Evolutionary conservation across 2,329 filamentous ascomycete genomes (phyloP).

Genomic region (Ploettnerulaceae sp.): DNA sequence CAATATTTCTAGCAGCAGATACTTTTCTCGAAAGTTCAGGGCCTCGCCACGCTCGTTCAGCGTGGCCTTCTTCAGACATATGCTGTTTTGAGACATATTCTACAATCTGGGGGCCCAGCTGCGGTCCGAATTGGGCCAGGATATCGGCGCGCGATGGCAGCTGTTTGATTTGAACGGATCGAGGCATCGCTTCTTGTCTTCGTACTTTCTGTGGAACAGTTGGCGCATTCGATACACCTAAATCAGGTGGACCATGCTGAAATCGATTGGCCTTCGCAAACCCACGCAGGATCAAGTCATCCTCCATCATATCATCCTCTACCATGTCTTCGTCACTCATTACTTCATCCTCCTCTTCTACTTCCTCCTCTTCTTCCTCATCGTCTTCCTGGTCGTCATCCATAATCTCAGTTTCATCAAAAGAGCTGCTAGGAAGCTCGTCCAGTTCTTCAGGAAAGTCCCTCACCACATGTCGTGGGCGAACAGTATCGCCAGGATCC

Average conservation of each 20-base stretch:
- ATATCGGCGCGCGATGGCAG: slow-evolving; percentile 30
- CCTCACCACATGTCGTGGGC: slow-evolving; percentile 13
- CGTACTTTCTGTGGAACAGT: not conserved
- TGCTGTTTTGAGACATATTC: slow-evolving; percentile 27
- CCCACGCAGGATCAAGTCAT: slow-evolving; percentile 33
- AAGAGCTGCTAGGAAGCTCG: slow-evolving; percentile 10
- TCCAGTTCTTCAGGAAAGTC: slow-evolving; percentile 22
- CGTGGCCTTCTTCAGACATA: slow-evolving; percentile 18
- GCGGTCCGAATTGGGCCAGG: slow-evolving; percentile 29
- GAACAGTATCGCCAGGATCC: slow-evolving; percentile 38
- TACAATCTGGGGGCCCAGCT: slow-evolving; percentile 29
- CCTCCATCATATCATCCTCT: slow-evolving; percentile 32
- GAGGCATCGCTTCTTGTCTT: not conserved
- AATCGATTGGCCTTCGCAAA: slow-evolving; percentile 25
- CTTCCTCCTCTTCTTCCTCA: slow-evolving; percentile 21
- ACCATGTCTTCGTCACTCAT: slow-evolving; percentile 27
- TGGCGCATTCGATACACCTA: slow-evolving; percentile 4
- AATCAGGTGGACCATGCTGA: slow-evolving; percentile 16
- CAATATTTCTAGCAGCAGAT: slow-evolving; percentile 23
- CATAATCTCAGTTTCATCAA: slow-evolving; percentile 27
- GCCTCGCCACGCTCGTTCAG: slow-evolving; percentile 29
- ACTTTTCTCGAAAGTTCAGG: slow-evolving; percentile 12
- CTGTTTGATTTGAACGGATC: not conserved
- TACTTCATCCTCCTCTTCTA: slow-evolving; percentile 27
- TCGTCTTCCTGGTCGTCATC: slow-evolving; percentile 31